Conservation (phyloP, 352 stramenopile species). For the Phytophthora brassicae region DNA sequence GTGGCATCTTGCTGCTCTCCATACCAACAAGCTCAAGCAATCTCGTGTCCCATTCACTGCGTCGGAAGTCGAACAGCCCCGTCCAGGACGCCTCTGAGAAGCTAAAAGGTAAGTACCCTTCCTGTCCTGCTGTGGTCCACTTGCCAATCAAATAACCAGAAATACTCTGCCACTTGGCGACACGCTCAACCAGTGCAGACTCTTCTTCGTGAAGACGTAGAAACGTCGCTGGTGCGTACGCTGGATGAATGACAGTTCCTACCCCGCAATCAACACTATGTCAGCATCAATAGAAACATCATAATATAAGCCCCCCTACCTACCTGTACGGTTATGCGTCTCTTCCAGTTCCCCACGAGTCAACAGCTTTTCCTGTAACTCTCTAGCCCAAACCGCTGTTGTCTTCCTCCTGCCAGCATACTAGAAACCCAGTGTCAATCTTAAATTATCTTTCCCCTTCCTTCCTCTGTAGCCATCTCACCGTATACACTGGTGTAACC, state of each 20-base stretch:
- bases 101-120: constrained; percentile 77
- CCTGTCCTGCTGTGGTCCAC: constrained; percentile 63
- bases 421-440: constrained; percentile 29
- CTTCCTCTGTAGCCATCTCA: constrained; percentile 15
- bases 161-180: constrained; percentile 90
- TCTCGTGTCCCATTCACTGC: constrained; percentile 80
- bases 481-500: constrained; percentile 81
- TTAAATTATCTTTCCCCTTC: background rate
- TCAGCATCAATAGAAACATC: no score
- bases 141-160: constrained; percentile 86
- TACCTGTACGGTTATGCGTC: constrained; percentile 71
- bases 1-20: constrained; percentile 69
- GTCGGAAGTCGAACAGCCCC: constrained; percentile 90
- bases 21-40: constrained; percentile 78
- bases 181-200: constrained; percentile 35
- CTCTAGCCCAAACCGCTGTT: constrained; percentile 49
- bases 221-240: constrained; percentile 91
- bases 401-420: constrained; percentile 59
- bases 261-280: background rate
- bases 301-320: no score
- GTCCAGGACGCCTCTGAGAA: constrained; percentile 96
- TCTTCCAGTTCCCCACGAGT: constrained; percentile 47
- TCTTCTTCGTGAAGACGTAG: constrained; percentile 76
- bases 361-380: constrained; percentile 48
- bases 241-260: constrained; percentile 81